Conservation (phyloP, 257 asterid genomes). For the Przewalskia tangutica region DNA sequence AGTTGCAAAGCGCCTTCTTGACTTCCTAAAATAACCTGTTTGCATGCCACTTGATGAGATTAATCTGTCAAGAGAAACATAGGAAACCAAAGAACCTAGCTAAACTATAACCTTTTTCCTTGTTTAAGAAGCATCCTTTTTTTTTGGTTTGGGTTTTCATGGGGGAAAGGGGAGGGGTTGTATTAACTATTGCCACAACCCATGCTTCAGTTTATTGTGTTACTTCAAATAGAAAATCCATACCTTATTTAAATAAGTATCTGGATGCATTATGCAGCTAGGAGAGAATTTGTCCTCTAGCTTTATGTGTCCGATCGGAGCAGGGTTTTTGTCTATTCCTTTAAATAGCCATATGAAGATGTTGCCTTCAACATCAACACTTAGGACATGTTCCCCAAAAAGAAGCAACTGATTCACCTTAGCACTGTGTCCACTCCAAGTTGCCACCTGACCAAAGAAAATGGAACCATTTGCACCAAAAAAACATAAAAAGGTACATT, state of each 20-base stretch:
- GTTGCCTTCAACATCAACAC: constrained; percentile 66
- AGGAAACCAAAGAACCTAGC: neutral
- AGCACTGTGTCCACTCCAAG: constrained; percentile 72
- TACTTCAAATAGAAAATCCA: neutral
- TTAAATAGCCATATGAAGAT: constrained; percentile 86
- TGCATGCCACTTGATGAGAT: constrained; percentile 15
- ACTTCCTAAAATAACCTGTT: constrained; percentile 73
- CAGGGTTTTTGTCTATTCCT: constrained; percentile 35
- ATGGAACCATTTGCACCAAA: neutral
- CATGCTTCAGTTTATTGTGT: neutral
- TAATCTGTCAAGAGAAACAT: neutral
- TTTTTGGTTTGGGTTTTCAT: neutral
- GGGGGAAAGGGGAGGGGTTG: neutral
- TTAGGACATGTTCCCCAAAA: constrained; percentile 67
- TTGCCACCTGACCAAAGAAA: constrained; percentile 54
- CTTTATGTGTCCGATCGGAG: constrained; percentile 64
- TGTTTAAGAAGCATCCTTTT: neutral
- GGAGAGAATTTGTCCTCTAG: constrained; percentile 59
- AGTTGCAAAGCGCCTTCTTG: constrained; percentile 77
- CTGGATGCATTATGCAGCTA: constrained; percentile 94
- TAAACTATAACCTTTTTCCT: neutral
- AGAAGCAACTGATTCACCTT: constrained; percentile 63
- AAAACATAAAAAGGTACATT: neutral
- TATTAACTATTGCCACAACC: neutral
- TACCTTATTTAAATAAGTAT: constrained; percentile 92